Base-by-base conservation (phyloP, 306 rosid genomes). In the Corylus avellana region DNA sequence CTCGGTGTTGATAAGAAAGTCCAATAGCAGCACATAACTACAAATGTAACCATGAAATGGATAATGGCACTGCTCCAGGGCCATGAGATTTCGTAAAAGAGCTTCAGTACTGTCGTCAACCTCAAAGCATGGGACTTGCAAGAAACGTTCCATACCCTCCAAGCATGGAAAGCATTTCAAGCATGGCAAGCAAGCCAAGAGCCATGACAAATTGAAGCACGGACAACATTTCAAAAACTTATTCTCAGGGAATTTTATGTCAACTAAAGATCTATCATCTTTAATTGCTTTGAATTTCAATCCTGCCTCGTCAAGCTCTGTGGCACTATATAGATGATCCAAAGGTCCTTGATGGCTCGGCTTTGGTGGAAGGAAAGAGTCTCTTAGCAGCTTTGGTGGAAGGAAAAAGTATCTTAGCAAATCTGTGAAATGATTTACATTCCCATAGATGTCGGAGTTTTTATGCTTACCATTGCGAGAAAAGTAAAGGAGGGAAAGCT, bases 51-150 rank as follows among this genome's bases (percentile, higher is more conserved):
- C 18, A 0, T 75, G 2, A 1, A 25, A 0, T 1, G 85, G 79
- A 51, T 78, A 81, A 27, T 72, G 70, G 20, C 84, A 81, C 74
- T 81, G 85, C 73, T 81, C 82, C 22, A 80, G 18, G 7, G 87
- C 85, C 77, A 84, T 69, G 6, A 84, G 42, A 20, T 84, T 84
- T 49, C 79, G 50, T 0, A 74, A 29, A 35, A 77, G 3, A 47
- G 76, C 54, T 20, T 78, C 88, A 1, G 81, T 75, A 0, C 18
- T 17, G 47, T 64, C 47, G 0, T 74, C 69, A 0, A 78, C 27
- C n/a, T 8, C 35, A 20, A 81, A 47, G 0, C 12, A 9, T 5
- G 84, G 78, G 16, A 85, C 7, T n/a, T 32, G 16, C 13, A 68
- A 55, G 53, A 4, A 16, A 68, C 64, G 54, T 7, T 62, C 7